Percentiles rank a stretch among this genome's conserved stretches.
Conservation (phyloP, 139 green algal genomes). For the Eudorina sp. region DNA sequence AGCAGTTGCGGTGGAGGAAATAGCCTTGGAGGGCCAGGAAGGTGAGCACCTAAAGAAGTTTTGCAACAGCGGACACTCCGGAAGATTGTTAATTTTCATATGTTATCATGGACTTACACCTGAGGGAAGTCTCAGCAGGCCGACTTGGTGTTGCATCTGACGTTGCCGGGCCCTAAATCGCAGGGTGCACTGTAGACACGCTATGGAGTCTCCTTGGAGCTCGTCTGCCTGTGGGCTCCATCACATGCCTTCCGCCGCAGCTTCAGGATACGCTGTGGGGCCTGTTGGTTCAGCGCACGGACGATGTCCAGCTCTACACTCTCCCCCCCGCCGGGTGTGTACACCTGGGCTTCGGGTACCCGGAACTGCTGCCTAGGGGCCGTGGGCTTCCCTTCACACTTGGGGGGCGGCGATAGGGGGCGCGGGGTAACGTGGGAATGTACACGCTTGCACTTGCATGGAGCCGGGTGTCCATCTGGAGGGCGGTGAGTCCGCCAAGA, state of each 20-base stretch:
- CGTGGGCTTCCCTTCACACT: too few relatives aligned
- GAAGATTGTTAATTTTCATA: background rate
- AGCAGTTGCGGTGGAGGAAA: conserved; percentile 25
- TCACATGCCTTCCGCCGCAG: conserved; percentile 5
- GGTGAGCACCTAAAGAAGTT: background rate
- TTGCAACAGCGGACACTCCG: background rate
- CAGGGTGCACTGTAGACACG: conserved; percentile 38
- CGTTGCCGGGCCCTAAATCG: background rate
- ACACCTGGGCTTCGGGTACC: too few relatives aligned
- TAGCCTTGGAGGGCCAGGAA: conserved; percentile 18
- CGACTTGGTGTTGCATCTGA: too few relatives aligned
- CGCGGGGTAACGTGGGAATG: too few relatives aligned
- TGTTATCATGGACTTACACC: background rate
- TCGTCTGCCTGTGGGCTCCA: conserved; percentile 27
- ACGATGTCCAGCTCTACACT: background rate
- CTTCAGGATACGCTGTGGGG: conserved; percentile 27
- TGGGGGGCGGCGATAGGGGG: too few relatives aligned
- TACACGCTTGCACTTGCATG: too few relatives aligned
- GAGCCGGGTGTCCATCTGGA: too few relatives aligned
- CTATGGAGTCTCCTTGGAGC: conserved; percentile 37
- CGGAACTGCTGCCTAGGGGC: too few relatives aligned
- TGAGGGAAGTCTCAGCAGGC: too few relatives aligned
- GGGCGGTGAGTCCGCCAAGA: too few relatives aligned
- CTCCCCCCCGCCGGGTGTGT: too few relatives aligned
- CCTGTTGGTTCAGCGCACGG: background rate